Base-by-base conservation (phyloP, 768 basidiomycete genomes). In the Mycena haematopus region DNA sequence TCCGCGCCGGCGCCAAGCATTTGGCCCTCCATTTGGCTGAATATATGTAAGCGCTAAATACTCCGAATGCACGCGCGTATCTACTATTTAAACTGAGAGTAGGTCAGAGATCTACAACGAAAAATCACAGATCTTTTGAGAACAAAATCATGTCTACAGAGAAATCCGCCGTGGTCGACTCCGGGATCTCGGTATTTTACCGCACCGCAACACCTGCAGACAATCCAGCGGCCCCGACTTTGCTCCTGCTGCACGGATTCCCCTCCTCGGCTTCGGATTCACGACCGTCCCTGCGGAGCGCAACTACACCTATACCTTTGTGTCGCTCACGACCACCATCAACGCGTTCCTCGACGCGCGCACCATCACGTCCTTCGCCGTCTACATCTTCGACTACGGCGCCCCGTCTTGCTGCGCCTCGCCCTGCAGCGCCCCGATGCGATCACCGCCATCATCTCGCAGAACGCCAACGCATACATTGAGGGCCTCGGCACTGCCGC, bases 301-400 rank as follows among this genome's bases (percentile, higher is more conserved):
- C 52, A 68, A 70, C 17, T 81, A 79, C 65, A 66, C 68, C 25
- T 79, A 78, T 65, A 77, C 75, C 2, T 85, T 85, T 69, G 79
- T 73, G 31, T 74, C 69, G 45, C 65, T 84, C 14, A 69, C 76
- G 0, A 60, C 69, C 52, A 80, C 80, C n/a, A 73, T 81, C 60
- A 73, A 72, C 24, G 70, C 71, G 2, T 83, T 83, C 69, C 70
- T 81, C 36, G 75, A 81, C 51, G 73, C 72, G 1, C 71, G 84
- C 2, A 56, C 65, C 8, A 68, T 84, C 60, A 66, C 58, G n/a
- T 75, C 73, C 42, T 82, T 79, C 57, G 76, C 76, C 1, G 68
- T 82, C 6, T 84, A 84, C 67, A 74, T 81, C 35, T 84, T 84
- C 61, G 83, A 84, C 63, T 84, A 84, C 57, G 83, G 83, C 40